phyloP scores from a whole-genome alignment of 306 rosid genomes.

The Quercus parvula region DNA sequence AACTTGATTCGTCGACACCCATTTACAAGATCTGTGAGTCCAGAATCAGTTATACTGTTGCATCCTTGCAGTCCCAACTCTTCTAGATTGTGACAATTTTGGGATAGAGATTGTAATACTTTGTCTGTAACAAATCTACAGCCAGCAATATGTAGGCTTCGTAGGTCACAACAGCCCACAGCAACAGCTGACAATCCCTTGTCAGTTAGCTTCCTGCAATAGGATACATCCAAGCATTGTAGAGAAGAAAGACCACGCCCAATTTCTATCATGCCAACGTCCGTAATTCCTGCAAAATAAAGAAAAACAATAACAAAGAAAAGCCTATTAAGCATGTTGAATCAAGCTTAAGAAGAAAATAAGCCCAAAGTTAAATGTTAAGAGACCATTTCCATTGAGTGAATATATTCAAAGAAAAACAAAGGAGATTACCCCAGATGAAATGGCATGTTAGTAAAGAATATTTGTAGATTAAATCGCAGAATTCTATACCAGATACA shows the following conservation, averaged over 20 bases:
- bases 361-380: neutral
- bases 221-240: conserved; percentile 75
- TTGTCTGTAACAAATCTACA: conserved; percentile 68
- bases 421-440: neutral
- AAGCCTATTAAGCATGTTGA: neutral
- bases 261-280: conserved; percentile 63
- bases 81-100: conserved; percentile 59
- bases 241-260: conserved; percentile 70
- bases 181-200: conserved; percentile 84
- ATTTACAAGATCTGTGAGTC: conserved; percentile 55
- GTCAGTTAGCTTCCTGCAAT: conserved; percentile 83
- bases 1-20: conserved; percentile 58
- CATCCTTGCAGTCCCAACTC: conserved; percentile 82
- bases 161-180: conserved; percentile 64
- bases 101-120: conserved; percentile 53
- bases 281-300: conserved; percentile 66
- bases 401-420: neutral
- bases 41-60: conserved; percentile 62
- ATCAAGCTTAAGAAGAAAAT: neutral
- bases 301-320: conserved; percentile 6
- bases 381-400: neutral
- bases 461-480: neutral
- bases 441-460: neutral
- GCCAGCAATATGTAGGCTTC: conserved; percentile 61
- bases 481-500: neutral